These are phyloP conservation scores for Trichophyton simii DNA, from an alignment of 2,329 filamentous ascomycete genomes.

Conservation along the genomic window DNA sequence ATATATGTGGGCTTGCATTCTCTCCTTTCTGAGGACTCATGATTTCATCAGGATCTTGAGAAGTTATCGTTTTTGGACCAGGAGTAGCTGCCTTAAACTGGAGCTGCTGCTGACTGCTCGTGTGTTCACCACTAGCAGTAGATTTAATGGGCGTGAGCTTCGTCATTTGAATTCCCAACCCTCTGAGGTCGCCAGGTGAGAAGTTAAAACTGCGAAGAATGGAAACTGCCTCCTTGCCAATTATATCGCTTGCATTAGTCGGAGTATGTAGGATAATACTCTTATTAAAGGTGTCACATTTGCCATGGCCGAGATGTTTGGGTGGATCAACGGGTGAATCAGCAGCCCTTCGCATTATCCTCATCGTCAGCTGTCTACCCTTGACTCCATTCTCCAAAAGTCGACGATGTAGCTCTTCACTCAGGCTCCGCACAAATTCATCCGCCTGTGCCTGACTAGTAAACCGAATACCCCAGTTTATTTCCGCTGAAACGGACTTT, in stretches of 20 bases:
- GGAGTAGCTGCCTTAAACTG: constrained; percentile 47
- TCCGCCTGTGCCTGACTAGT: constrained; percentile 85
- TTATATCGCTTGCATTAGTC: constrained; percentile 57
- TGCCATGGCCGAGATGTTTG: constrained; percentile 89
- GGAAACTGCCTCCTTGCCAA: constrained; percentile 73
- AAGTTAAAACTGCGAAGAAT: constrained; percentile 72
- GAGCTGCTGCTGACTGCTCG: constrained; percentile 64
- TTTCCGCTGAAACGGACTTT: constrained; percentile 92
- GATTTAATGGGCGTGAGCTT: constrained; percentile 70
- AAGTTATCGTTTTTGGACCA: constrained; percentile 14
- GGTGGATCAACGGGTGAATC: constrained; percentile 83
- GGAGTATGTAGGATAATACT: constrained; percentile 70
- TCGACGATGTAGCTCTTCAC: constrained; percentile 69
- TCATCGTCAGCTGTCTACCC: constrained; percentile 80
- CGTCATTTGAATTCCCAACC: constrained; percentile 84
- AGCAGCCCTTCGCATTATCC: constrained; percentile 76
- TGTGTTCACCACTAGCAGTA: constrained; percentile 35
- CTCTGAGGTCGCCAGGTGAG: constrained; percentile 82
- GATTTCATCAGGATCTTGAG: constrained; percentile 38
- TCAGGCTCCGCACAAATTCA: constrained; percentile 75
- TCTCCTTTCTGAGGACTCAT: constrained; percentile 31
- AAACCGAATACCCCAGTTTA: constrained; percentile 97
- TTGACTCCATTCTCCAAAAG: constrained; percentile 73
- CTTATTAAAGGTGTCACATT: constrained; percentile 90
- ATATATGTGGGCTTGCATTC: constrained; percentile 13